Evolutionary conservation across 2,329 filamentous ascomycete species (phyloP).

Genomic region (Penicillium janthinellum): DNA sequence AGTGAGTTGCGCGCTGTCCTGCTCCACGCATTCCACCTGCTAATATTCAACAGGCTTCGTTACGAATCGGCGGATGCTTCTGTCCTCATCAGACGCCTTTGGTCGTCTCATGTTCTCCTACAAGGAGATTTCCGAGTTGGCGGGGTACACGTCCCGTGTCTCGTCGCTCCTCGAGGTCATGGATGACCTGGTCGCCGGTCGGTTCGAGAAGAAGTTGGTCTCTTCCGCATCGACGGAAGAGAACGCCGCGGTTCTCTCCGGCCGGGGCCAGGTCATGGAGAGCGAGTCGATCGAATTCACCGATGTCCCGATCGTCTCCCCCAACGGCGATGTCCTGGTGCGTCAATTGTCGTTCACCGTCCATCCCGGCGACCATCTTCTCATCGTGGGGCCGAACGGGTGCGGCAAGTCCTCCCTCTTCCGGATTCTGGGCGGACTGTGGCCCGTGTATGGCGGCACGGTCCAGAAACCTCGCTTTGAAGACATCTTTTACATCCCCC

Average conservation of each 20-base stretch:
- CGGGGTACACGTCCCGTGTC: conserved; percentile 91
- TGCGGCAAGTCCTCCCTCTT: conserved; percentile 97
- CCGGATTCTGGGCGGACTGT: conserved; percentile 91
- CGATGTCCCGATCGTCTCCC: conserved; percentile 92
- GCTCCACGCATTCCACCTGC: neutral
- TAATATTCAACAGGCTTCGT: conserved; percentile 66
- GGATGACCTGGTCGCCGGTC: conserved; percentile 85
- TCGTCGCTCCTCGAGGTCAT: conserved; percentile 89
- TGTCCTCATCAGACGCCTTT: conserved; percentile 93
- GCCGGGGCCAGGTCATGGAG: conserved; percentile 79
- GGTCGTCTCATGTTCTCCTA: conserved; percentile 97
- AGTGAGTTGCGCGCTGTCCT: conserved; percentile 44
- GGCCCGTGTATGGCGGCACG: conserved; percentile 94
- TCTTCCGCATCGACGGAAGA: conserved; percentile 80
- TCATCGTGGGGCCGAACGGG: conserved; percentile 95
- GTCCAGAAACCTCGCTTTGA: conserved; percentile 89
- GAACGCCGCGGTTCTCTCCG: conserved; percentile 79
- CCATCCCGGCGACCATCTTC: conserved; percentile 80
- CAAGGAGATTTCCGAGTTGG: conserved; percentile 93
- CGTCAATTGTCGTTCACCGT: conserved; percentile 84
- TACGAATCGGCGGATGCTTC: conserved; percentile 86
- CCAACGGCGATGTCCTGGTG: conserved; percentile 91
- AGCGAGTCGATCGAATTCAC: conserved; percentile 82
- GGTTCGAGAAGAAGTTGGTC: conserved; percentile 95
- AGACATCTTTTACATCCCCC: conserved; percentile 97